Evolutionary conservation across 805 yeast species (phyloP).

Genomic region (Barnettozyma botsteinii): DNA sequence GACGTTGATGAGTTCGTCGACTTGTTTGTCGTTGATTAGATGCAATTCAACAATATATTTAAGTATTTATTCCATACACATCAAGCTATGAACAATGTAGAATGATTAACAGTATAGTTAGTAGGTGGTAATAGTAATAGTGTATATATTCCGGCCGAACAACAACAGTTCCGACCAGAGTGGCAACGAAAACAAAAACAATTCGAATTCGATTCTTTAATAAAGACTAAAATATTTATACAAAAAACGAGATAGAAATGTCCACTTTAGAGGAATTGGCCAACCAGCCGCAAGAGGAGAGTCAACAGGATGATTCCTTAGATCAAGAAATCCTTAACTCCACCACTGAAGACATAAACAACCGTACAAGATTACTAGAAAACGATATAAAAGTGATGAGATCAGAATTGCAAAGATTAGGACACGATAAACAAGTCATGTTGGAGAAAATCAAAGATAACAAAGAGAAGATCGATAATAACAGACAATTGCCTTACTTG

Average conservation of each 20-base stretch:
- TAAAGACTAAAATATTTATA: neutral
- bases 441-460: conserved; percentile 90
- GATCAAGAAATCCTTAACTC: conserved; percentile 78
- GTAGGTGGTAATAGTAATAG: neutral
- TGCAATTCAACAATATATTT: neutral
- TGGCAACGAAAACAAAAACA: conserved; percentile 2
- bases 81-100: too few relatives aligned
- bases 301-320: conserved; percentile 42
- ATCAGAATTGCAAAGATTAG: conserved; percentile 82
- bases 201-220: neutral
- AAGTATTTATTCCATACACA: neutral
- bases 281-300: conserved; percentile 35
- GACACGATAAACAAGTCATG: conserved; percentile 93
- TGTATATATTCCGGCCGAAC: too few relatives aligned
- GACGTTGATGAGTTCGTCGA: conserved; percentile 46
- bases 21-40: conserved; percentile 26
- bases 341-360: conserved; percentile 76
- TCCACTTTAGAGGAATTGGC: conserved; percentile 83
- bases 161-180: too few relatives aligned
- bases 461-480: conserved; percentile 91
- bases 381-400: conserved; percentile 94
- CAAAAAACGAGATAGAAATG: conserved; percentile 38
- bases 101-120: too few relatives aligned
- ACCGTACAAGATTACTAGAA: conserved; percentile 82
- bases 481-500: conserved; percentile 89